Conservation (phyloP, 768 basidiomycete genomes). For the Amanita fuliginea region DNA sequence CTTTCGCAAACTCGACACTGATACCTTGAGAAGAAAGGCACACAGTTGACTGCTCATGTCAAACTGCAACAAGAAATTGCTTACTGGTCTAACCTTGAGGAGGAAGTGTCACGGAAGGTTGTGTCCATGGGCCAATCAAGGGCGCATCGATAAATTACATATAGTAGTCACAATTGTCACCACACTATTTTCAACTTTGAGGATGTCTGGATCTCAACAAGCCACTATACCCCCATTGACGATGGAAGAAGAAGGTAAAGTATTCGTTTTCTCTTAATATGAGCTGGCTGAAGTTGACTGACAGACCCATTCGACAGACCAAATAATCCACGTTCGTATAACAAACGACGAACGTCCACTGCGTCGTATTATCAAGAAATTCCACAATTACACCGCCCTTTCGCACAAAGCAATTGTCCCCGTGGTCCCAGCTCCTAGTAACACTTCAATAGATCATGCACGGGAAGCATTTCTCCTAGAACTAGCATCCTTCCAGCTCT, state of each 20-base stretch:
- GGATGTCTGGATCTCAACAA: constrained; percentile 12
- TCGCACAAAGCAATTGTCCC: constrained; percentile 37
- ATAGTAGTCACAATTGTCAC: constrained; percentile 1
- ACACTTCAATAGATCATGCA: constrained; percentile 47
- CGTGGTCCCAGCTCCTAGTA: constrained; percentile 16
- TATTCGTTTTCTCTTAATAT: background rate
- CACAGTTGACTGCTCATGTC: constrained; percentile 64
- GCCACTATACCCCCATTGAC: constrained; percentile 34
- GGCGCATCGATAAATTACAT: background rate
- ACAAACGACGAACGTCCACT: constrained; percentile 75
- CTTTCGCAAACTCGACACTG: background rate
- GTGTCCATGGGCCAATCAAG: constrained; percentile 30
- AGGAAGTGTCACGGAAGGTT: constrained; percentile 59
- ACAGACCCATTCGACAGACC: constrained; percentile 38
- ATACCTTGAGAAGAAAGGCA: constrained; percentile 38
- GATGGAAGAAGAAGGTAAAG: constrained; percentile 52
- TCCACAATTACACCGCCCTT: constrained; percentile 58
- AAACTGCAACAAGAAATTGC: constrained; percentile 80
- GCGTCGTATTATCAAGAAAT: constrained; percentile 71
- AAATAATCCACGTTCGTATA: constrained; percentile 71
- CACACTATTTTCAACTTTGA: background rate
- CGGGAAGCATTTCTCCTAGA: constrained; percentile 73
- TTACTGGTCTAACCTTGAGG: constrained; percentile 81
- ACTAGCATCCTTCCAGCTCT: constrained; percentile 62
- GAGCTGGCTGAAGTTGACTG: constrained; percentile 13